phyloP scores from a whole-genome alignment of 495 filamentous ascomycete species.

The Trichoderma virens region DNA sequence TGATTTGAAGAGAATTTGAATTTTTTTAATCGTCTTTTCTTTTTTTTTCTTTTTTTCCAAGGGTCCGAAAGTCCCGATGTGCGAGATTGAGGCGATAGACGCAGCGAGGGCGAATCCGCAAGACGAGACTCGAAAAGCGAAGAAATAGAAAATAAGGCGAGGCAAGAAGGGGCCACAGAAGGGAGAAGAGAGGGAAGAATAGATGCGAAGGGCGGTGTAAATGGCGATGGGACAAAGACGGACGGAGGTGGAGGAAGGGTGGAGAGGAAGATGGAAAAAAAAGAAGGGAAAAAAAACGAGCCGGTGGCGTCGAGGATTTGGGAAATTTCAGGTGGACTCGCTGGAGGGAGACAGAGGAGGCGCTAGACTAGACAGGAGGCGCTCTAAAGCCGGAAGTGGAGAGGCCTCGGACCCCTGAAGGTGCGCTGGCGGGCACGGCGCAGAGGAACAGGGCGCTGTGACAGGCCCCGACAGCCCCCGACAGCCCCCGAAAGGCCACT shows the following conservation, averaged over 20 bases:
- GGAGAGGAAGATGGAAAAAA: slow-evolving; percentile 6
- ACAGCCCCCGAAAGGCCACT: not conserved
- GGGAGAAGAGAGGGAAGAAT: slow-evolving; percentile 13
- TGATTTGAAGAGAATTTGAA: not conserved
- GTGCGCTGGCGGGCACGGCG: not conserved
- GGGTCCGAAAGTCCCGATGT: slow-evolving; percentile 13
- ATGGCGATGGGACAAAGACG: slow-evolving; percentile 9
- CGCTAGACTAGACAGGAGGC: not conserved
- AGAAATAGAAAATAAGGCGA: slow-evolving; percentile 6
- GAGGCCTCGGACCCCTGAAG: not conserved
- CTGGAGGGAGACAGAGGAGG: slow-evolving; percentile 30
- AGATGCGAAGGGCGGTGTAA: not conserved
- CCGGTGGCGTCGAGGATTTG: slow-evolving; percentile 3
- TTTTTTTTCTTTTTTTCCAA: slow-evolving; percentile 13
- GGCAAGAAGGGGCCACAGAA: slow-evolving; percentile 10
- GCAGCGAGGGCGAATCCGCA: slow-evolving; percentile 19
- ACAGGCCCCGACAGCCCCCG: not conserved
- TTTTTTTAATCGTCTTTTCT: slow-evolving; percentile 13
- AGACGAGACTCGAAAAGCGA: slow-evolving; percentile 6
- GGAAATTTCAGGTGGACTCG: slow-evolving; percentile 16
- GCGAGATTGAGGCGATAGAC: slow-evolving; percentile 17
- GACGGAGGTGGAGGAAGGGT: slow-evolving; percentile 7
- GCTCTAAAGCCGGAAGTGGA: not conserved
- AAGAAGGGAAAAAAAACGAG: slow-evolving; percentile 1
- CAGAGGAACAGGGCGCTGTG: not conserved